Evolutionary conservation across 441 rosid genomes (phyloP), one percentile per base, ranked within the genome.

Genomic region (Melianthus villosus): DNA sequence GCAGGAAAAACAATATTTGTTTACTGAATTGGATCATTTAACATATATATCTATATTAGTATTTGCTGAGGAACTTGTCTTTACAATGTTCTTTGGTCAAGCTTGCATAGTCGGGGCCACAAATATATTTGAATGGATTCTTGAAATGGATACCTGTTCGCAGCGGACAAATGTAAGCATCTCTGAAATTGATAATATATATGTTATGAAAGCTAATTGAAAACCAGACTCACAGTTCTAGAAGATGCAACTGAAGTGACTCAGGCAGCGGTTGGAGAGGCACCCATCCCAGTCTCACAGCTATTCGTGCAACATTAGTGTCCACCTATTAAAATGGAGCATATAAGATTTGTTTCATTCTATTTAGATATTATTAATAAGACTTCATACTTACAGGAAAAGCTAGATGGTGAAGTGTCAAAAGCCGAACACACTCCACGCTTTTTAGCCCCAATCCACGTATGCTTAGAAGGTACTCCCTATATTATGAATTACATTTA

Each of bases 81-180:
- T 64, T 91, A 85, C 99, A 91, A 43, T 53, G 96, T 85, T 51
- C 42, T 57, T 57, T 85, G 99, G 54, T 91, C 94, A 9, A 91
- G 93, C 41, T 74, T 75, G 85, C 96, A 91, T 48, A 91, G 63
- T 76, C 99, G 72, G 44, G 99, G 99, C 99, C 99, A 91, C 23
- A 91, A 72, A 63, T 65, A 85, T 50, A 82, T 91, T 60, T 91
- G 99, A 66, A 91, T 60, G 48, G 99, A 66, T 59, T 91, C 96
- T 34, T 82, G 77, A 33, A 85, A 37, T 42, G 99, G 99, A 54
- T 91, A 91, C 68, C 99, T 91, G 59, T n/a, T n/a, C 16, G 55
- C 2, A 42, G 29, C n/a, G n/a, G n/a, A n/a, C n/a, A 38, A 58
- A 39, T 43, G 36, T 20, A 11, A 45, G 77, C n/a, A n/a, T n/a